Base-by-base conservation (phyloP, 768 basidiomycete genomes). In the Xerocomus potaroensis region DNA sequence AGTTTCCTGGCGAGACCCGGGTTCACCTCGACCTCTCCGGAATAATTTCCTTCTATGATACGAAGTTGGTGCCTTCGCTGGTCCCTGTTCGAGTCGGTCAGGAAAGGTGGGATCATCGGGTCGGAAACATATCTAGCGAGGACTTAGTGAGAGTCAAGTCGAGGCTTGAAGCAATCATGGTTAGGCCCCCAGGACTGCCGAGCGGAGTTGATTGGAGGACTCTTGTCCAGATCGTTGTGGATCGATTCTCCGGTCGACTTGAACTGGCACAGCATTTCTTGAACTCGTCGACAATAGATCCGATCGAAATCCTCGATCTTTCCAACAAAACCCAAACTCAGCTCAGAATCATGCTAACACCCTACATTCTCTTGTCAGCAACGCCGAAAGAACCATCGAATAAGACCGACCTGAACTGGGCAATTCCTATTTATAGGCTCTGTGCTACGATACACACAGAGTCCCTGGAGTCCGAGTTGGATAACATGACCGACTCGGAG, bases 151-250 rank as follows among this genome's bases (percentile, higher is more conserved):
- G 21, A 3, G 43, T 44, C n/a, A 52, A 19, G 29, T 42, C 33
- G 9, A 36, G 29, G 6, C 36, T 57, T 21, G 41, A 26, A 5
- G 45, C 49, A 14, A 30, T 11, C 10, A 14, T 57, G 26, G 26
- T 23, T 19, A 30, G 45, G 8, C 36, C 52, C 19, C 29, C 26
- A 7, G 22, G 19, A 5, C 44, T 33, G 11, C 45, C 49, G 1
- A 72, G 66, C 40, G 66, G 64, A 0, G 45, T 76, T 3, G 73
- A 78, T 51, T 77, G 77, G 76, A 55, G 55, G 22, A 61, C 64
- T 3, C 57, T 75, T 29, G 51, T 67, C 11, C 62, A 65, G 9
- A 63, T 69, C 24, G 56, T 76, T n/a, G 59, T 65, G 4, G 65
- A 75, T 34, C 70, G 74, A 7, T 74, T 72, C 42, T 64, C 63